A percentile compares a stretch with the other conserved stretches of the same genome.
Evolutionary conservation across 352 stramenopile species (phyloP).

Genomic region (Globisporangium splendens): DNA sequence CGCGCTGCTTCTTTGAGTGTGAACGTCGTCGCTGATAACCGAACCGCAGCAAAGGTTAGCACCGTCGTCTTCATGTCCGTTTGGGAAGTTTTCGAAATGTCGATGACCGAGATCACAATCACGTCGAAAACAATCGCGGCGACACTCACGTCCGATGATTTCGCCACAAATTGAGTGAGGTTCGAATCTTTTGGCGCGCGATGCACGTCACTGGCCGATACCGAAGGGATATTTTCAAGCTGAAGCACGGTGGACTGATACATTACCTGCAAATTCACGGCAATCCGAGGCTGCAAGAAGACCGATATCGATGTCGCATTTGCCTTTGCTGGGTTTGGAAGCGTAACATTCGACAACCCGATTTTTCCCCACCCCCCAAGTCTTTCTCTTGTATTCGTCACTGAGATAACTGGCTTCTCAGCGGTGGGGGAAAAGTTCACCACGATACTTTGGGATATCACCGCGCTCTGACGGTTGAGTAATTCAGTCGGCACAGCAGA

Average conservation of each 20-base stretch:
- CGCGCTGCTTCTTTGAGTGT: slow-evolving; percentile 35
- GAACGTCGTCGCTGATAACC: slow-evolving; percentile 35
- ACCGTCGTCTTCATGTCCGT: slow-evolving; percentile 19
- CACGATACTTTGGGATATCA: slow-evolving; percentile 13
- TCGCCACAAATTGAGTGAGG: slow-evolving; percentile 28
- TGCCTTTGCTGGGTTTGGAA: slow-evolving; percentile 29
- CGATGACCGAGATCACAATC: slow-evolving; percentile 26
- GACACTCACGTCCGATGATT: slow-evolving; percentile 18
- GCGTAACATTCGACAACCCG: slow-evolving; percentile 27
- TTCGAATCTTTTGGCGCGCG: slow-evolving; percentile 24
- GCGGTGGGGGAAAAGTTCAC: slow-evolving; percentile 38
- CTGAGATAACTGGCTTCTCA: slow-evolving; percentile 28
- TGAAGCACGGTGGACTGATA: slow-evolving; percentile 28
- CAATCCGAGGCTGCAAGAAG: slow-evolving; percentile 28
- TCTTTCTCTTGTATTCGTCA: slow-evolving; percentile 34
- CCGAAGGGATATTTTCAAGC: slow-evolving; percentile 20
- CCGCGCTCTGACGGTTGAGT: slow-evolving; percentile 16
- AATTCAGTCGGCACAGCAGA: slow-evolving; percentile 33
- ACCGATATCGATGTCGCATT: slow-evolving; percentile 28
- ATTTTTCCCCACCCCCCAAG: slow-evolving; percentile 28
- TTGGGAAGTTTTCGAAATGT: slow-evolving; percentile 34
- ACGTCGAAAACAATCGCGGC: slow-evolving; percentile 33
- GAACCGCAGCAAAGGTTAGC: slow-evolving; percentile 32
- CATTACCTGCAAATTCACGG: slow-evolving; percentile 29
- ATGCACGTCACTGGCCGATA: slow-evolving; percentile 34